Evolutionary conservation across 2,329 filamentous ascomycete genomes (phyloP).

Genomic region (Fusarium mundagurra): DNA sequence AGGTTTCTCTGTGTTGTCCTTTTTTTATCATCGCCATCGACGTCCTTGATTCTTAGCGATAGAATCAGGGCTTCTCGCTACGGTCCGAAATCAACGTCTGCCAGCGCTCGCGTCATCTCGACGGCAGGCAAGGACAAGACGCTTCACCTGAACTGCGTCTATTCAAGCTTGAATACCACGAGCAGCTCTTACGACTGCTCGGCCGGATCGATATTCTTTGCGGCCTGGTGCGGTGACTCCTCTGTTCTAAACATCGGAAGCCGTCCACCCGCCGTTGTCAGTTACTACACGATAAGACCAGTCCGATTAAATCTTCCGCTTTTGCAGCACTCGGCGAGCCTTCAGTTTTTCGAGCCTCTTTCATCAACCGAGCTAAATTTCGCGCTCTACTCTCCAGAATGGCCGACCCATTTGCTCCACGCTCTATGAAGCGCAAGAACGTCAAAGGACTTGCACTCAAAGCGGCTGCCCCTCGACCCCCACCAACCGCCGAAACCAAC

Average conservation of each 20-base stretch:
- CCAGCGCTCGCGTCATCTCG: slow-evolving; percentile 1
- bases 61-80: background rate
- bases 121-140: slow-evolving; percentile 13
- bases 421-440: slow-evolving; percentile 98
- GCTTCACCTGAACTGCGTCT: slow-evolving; percentile 2
- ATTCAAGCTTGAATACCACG: slow-evolving; percentile 10
- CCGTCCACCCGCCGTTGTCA: slow-evolving; percentile 4
- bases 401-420: slow-evolving; percentile 71
- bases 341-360: background rate
- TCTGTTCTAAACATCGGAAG: slow-evolving; percentile 2
- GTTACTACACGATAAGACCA: slow-evolving; percentile 29
- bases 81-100: slow-evolving; percentile 13
- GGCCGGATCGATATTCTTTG: slow-evolving; percentile 6
- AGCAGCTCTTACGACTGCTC: slow-evolving; percentile 19
- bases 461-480: slow-evolving; percentile 76
- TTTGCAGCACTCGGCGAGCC: slow-evolving; percentile 7
- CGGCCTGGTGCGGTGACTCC: background rate
- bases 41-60: slow-evolving; percentile 3
- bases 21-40: slow-evolving; percentile 15
- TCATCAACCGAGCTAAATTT: slow-evolving; percentile 12
- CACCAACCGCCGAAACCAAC: slow-evolving; percentile 77
- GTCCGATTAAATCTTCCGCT: slow-evolving; percentile 19
- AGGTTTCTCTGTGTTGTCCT: background rate
- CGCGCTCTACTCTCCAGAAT: slow-evolving; percentile 52
- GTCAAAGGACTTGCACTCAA: slow-evolving; percentile 94